Base-by-base conservation (phyloP, 495 filamentous ascomycete genomes). In the Talaromyces trachyspermus region DNA sequence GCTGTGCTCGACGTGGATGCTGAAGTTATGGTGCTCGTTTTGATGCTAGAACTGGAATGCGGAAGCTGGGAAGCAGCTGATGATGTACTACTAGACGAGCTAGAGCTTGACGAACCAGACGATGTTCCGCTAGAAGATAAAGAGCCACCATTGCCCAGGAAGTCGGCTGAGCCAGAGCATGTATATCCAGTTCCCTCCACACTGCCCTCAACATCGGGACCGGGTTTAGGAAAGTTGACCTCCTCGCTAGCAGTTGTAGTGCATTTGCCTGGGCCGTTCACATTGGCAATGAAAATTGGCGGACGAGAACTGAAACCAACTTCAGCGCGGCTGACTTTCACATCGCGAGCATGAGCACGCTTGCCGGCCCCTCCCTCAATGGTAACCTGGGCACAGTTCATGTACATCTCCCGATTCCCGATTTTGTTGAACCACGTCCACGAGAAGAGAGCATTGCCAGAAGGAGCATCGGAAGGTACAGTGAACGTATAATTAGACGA, bases 341-440 rank as follows among this genome's bases (percentile, higher is more conserved):
- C 40, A 9, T 55, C 48, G 14, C 55, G 53, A 37, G 35, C 32
- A 23, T 53, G 46, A 14, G 54, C 38, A 20, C 67, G 64, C 18
- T 69, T 69, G 22, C 58, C 47, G 20, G 58, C 51, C 41, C 76
- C 79, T 8, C 76, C 79, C 0, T 67, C 63, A 52, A 95, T 76
- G 4, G 73, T 79, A 38, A 91, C 74, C 15, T 85, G 77, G 3
- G 83, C 85, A 51, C 90, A 96, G 75, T 90, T 89, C 89, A 94
- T 95, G 73, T 95, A 95, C 79, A 94, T 88, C 62, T 96, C 90
- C 17, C 88, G 78, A 68, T 89, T 88, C 40, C 88, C 88, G 44
- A 89, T 60, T 52, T 82, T 83, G 78, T 96, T 96, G 70, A 91
- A 83, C 90, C 90, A 96, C 3, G 85, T 84, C 80, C 88, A 95